Percentiles rank a stretch among this genome's conserved stretches.
phyloP scores from a whole-genome alignment of 306 rosid genomes.

The Vigna angularis region DNA sequence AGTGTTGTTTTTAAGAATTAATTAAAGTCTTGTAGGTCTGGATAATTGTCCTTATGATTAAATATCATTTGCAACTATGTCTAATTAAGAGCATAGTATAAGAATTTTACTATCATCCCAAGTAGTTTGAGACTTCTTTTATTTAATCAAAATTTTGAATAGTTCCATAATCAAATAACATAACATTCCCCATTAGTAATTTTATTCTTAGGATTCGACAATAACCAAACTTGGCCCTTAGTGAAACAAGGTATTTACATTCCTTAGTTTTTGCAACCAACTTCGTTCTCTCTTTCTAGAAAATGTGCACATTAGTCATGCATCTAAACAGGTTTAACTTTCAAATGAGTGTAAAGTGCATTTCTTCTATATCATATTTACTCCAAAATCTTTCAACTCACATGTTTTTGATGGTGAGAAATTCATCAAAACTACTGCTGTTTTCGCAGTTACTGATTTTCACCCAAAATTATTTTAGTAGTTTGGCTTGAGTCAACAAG shows the following conservation, averaged over 20 bases:
- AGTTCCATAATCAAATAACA: background rate
- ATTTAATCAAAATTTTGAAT: no score
- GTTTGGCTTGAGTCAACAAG: background rate
- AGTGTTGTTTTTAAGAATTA: no score
- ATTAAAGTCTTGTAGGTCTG: no score
- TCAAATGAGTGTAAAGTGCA: background rate
- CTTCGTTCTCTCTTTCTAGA: no score
- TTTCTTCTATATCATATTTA: background rate
- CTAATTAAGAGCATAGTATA: no score
- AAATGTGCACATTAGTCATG: no score
- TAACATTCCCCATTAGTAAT: background rate
- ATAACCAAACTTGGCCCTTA: no score
- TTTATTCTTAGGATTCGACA: background rate
- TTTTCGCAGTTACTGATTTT: background rate
- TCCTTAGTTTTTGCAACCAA: no score
- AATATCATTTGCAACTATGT: no score
- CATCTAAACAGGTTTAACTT: background rate
- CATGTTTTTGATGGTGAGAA: background rate
- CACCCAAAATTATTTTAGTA: background rate
- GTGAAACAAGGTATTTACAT: background rate
- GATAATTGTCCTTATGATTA: no score
- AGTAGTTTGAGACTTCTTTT: no score
- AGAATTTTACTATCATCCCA: no score
- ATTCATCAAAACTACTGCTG: background rate
- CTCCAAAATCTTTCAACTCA: background rate